Percentiles rank a stretch among this genome's conserved stretches.
Evolutionary conservation across 371 early-diverging fungal species (phyloP).

Genomic region (Mortierella sp.): DNA sequence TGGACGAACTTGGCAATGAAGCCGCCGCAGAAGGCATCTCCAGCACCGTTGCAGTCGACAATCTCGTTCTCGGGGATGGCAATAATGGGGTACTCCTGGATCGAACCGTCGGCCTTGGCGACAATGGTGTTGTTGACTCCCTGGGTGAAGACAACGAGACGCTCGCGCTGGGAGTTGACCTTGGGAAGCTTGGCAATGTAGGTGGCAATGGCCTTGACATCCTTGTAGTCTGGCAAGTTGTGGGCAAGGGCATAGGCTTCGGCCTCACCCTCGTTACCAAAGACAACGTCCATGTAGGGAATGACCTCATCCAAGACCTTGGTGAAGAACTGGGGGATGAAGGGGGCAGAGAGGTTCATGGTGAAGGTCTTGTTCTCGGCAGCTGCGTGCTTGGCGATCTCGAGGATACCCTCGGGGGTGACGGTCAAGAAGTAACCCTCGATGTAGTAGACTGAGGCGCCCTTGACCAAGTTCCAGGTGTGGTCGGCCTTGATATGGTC

Average conservation of each 20-base stretch:
- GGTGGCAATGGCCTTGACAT: slow-evolving; percentile 85
- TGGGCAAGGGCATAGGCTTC: slow-evolving; percentile 83
- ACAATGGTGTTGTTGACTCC: slow-evolving; percentile 85
- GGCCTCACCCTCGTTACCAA: slow-evolving; percentile 97
- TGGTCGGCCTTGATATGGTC: slow-evolving; percentile 81
- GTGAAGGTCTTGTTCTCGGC: slow-evolving; percentile 82
- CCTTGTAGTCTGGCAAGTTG: slow-evolving; percentile 70
- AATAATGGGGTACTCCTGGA: slow-evolving; percentile 79
- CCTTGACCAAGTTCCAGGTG: slow-evolving; percentile 90
- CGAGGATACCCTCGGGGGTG: slow-evolving; percentile 83
- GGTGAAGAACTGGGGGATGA: slow-evolving; percentile 94
- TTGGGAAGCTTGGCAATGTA: slow-evolving; percentile 88
- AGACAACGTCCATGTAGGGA: slow-evolving; percentile 91
- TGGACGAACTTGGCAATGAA: slow-evolving; percentile 89
- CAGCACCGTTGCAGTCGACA: slow-evolving; percentile 97
- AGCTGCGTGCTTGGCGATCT: slow-evolving; percentile 91
- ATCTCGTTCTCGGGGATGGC: slow-evolving; percentile 79
- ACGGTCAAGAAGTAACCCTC: slow-evolving; percentile 95
- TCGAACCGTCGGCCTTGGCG: slow-evolving; percentile 68
- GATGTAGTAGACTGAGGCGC: slow-evolving; percentile 91
- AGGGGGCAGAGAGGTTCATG: slow-evolving; percentile 96
- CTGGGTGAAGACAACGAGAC: slow-evolving; percentile 95
- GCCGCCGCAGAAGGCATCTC: slow-evolving; percentile 97
- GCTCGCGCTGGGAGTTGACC: slow-evolving; percentile 76
- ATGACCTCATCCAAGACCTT: slow-evolving; percentile 80